phyloP scores from a whole-genome alignment of 352 stramenopile species.

The Lagenidium giganteum region DNA sequence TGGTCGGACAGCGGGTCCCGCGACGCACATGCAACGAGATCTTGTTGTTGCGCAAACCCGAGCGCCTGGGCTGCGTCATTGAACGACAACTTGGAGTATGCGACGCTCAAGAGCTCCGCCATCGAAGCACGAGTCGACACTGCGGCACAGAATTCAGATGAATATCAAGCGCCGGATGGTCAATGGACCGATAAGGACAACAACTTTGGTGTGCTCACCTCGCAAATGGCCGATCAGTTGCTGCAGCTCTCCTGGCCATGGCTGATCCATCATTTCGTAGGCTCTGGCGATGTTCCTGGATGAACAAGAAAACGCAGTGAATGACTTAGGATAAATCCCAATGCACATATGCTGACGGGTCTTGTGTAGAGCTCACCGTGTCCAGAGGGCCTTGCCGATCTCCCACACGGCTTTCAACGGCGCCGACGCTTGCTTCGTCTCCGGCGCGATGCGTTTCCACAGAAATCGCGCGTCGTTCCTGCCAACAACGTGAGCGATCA shows the following conservation, averaged over 20 bases:
- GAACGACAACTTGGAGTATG: conserved; percentile 59
- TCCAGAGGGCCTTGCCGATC: conserved; percentile 64
- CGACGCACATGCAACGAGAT: conserved; percentile 37
- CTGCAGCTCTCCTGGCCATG: conserved; percentile 34
- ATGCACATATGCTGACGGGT: too few relatives aligned
- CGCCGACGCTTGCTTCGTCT: conserved; percentile 36
- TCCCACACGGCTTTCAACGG: conserved; percentile 43
- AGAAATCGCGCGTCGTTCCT: conserved; percentile 69
- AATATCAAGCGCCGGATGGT: neutral
- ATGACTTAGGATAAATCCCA: too few relatives aligned
- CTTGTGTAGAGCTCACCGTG: conserved; percentile 24
- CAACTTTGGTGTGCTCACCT: conserved; percentile 29
- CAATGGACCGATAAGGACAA: neutral
- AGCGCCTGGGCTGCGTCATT: conserved; percentile 35
- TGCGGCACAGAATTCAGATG: conserved; percentile 8
- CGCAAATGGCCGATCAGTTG: conserved; percentile 38
- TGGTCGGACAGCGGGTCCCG: neutral
- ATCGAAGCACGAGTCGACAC: conserved; percentile 43
- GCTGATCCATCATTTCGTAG: conserved; percentile 49
- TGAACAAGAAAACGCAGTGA: neutral
- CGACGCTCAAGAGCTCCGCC: conserved; percentile 46
- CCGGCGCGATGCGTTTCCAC: conserved; percentile 55
- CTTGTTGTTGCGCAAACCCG: conserved; percentile 40
- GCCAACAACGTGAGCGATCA: neutral
- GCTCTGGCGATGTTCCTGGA: conserved; percentile 39